A percentile compares a stretch with the other conserved stretches of the same genome.
These are phyloP conservation scores for Pelargonium australe DNA, from an alignment of 441 rosid genomes.

Conservation along the genomic window DNA sequence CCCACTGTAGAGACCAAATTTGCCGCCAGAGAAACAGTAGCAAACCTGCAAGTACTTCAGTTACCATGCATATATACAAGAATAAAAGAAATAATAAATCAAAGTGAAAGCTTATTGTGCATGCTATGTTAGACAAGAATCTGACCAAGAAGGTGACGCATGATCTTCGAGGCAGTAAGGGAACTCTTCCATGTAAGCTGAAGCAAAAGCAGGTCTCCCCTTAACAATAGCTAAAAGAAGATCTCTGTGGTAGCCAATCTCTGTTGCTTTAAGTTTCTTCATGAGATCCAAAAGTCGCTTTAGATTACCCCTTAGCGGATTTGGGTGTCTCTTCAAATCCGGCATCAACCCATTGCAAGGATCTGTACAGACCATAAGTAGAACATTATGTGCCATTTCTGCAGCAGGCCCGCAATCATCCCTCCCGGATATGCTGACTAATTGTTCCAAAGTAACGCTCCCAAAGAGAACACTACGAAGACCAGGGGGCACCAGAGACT, in stretches of 20 bases:
- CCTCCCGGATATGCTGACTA: slow-evolving; percentile 62
- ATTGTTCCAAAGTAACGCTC: slow-evolving; percentile 63
- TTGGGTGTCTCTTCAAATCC: slow-evolving; percentile 45
- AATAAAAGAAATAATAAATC: slow-evolving; percentile 14
- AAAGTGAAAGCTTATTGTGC: slow-evolving; percentile 10
- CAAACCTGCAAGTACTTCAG: slow-evolving; percentile 71
- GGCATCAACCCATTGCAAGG: slow-evolving; percentile 94
- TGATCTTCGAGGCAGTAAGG: slow-evolving; percentile 86
- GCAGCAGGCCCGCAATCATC: slow-evolving; percentile 44
- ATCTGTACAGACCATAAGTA: slow-evolving; percentile 67
- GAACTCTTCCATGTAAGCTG: slow-evolving; percentile 75
- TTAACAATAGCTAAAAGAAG: slow-evolving; percentile 67
- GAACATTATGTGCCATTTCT: slow-evolving; percentile 63
- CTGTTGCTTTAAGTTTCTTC: slow-evolving; percentile 79
- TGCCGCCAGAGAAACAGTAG: slow-evolving; percentile 77
- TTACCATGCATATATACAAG: slow-evolving; percentile 28
- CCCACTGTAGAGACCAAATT: slow-evolving; percentile 56
- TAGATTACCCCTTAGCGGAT: slow-evolving; percentile 61
- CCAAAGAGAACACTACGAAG: slow-evolving; percentile 93
- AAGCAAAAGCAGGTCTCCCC: slow-evolving; percentile 64
- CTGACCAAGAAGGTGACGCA: slow-evolving; percentile 77
- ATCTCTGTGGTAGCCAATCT: slow-evolving; percentile 59
- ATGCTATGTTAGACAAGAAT: slow-evolving; percentile 24
- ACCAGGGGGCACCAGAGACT: slow-evolving; percentile 69
- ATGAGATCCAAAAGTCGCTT: slow-evolving; percentile 67